phyloP scores from a whole-genome alignment of 140 eudicot species.

The Oenanthe javanica region DNA sequence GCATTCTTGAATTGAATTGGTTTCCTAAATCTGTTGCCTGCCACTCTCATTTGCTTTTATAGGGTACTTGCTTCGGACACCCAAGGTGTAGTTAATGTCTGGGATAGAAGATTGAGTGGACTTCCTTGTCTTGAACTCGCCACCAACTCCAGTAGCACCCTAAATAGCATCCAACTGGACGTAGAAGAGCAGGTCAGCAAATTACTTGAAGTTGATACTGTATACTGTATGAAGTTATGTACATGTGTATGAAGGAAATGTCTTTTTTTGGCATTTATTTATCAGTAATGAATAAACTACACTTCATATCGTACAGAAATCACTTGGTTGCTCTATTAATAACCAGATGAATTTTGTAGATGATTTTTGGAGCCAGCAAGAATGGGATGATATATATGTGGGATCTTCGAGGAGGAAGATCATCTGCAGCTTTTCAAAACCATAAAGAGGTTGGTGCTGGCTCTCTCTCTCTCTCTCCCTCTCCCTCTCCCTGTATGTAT shows the following conservation, averaged over 20 bases:
- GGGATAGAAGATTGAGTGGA: constrained; percentile 76
- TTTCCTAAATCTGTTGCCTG: background rate
- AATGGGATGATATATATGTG: constrained; percentile 58
- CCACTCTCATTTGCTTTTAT: constrained; percentile 14
- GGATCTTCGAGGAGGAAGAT: constrained; percentile 94
- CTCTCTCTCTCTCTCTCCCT: background rate
- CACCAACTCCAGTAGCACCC: constrained; percentile 37
- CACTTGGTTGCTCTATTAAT: background rate
- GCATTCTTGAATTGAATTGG: background rate
- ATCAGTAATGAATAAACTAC: background rate
- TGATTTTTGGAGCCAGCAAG: constrained; percentile 70
- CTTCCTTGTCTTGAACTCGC: constrained; percentile 67
- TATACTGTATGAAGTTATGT: background rate
- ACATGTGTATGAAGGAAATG: background rate
- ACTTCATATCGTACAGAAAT: background rate
- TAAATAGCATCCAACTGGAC: constrained; percentile 67
- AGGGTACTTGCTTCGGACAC: constrained; percentile 87
- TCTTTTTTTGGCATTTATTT: background rate
- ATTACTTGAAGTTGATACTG: background rate
- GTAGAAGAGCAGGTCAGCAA: constrained; percentile 63
- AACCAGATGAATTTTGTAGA: constrained; percentile 23
- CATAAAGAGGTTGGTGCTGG: constrained; percentile 45
- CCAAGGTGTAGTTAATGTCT: constrained; percentile 54
- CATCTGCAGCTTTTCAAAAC: constrained; percentile 59
- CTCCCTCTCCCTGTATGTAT: no score